These are phyloP conservation scores for Macroventuria anomochaeta DNA, from an alignment of 2,329 filamentous ascomycete genomes.

Conservation along the genomic window DNA sequence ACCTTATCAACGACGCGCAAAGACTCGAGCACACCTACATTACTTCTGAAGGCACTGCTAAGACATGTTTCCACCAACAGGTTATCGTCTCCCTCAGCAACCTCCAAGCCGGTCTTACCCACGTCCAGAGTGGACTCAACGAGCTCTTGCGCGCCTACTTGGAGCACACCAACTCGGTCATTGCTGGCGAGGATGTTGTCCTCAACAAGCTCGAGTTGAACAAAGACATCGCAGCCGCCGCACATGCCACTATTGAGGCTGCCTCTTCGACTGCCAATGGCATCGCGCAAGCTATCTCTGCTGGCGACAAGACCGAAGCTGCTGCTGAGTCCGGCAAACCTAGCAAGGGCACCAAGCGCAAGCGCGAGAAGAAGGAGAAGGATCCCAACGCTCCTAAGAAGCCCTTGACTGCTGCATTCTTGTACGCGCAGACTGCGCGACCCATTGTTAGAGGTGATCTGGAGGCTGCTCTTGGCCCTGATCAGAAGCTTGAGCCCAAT, in stretches of 20 bases:
- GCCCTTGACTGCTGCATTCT: conserved; percentile 91
- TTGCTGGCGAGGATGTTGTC: conserved; percentile 53
- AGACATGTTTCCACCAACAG: conserved; percentile 52
- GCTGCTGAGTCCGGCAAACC: conserved; percentile 25
- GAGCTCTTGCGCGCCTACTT: conserved; percentile 84
- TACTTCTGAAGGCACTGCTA: conserved; percentile 6
- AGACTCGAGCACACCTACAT: conserved; percentile 4
- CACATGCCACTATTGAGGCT: conserved; percentile 39
- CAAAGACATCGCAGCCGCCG: conserved; percentile 48
- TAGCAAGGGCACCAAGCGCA: conserved; percentile 66
- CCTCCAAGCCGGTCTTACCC: conserved; percentile 65
- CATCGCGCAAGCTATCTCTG: conserved; percentile 28
- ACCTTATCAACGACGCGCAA: conserved; percentile 4
- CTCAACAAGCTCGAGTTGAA: conserved; percentile 53
- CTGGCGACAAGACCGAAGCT: conserved; percentile 17
- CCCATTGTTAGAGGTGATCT: conserved; percentile 77
- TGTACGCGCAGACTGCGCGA: conserved; percentile 90
- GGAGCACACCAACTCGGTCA: conserved; percentile 83
- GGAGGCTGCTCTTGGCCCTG: conserved; percentile 58
- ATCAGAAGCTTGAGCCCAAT: conserved; percentile 77
- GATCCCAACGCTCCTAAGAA: conserved; percentile 96
- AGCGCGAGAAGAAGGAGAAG: conserved; percentile 76
- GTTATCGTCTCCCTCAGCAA: conserved; percentile 79
- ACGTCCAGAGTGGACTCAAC: conserved; percentile 66
- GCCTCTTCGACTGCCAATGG: conserved; percentile 32